Conservation (phyloP, 257 asterid species). For the Handroanthus guayacan region DNA sequence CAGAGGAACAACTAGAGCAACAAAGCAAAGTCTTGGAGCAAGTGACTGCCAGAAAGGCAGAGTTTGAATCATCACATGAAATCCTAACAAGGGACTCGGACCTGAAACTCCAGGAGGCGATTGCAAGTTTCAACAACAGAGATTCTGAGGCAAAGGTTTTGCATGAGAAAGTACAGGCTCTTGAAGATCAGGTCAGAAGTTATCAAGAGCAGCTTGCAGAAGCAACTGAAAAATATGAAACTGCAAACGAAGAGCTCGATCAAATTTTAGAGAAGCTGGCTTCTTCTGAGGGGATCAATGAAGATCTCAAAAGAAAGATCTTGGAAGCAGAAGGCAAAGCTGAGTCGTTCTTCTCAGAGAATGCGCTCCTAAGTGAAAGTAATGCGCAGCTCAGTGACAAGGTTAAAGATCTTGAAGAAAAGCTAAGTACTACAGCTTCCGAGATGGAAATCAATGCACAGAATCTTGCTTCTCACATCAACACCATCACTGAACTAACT, state of each 20-base stretch:
- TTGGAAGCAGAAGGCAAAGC: constrained; percentile 68
- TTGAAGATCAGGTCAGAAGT: constrained; percentile 67
- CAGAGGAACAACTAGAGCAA: constrained; percentile 75
- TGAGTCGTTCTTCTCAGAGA: constrained; percentile 60
- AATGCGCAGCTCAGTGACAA: constrained; percentile 56
- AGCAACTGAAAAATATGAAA: constrained; percentile 55
- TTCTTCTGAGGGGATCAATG: constrained; percentile 61
- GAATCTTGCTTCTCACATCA: constrained; percentile 68
- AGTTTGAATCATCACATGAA: constrained; percentile 70
- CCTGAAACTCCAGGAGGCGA: constrained; percentile 69
- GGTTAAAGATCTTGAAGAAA: constrained; percentile 68
- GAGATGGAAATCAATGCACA: constrained; percentile 61
- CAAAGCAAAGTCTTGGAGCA: constrained; percentile 63
- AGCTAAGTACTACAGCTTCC: constrained; percentile 43
- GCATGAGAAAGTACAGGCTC: constrained; percentile 60
- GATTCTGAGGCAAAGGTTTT: constrained; percentile 73
- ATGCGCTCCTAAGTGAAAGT: constrained; percentile 60
- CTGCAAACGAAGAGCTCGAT: constrained; percentile 63
- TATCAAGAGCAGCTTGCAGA: constrained; percentile 73
- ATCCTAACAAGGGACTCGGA: constrained; percentile 62
- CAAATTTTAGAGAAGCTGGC: constrained; percentile 61
- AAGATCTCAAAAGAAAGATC: constrained; percentile 57
- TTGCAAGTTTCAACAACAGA: constrained; percentile 58
- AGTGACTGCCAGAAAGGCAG: constrained; percentile 60
- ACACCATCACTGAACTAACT: constrained; percentile 66